Conservation (phyloP, 306 rosid species). For the Amphicarpaea edgeworthii region DNA sequence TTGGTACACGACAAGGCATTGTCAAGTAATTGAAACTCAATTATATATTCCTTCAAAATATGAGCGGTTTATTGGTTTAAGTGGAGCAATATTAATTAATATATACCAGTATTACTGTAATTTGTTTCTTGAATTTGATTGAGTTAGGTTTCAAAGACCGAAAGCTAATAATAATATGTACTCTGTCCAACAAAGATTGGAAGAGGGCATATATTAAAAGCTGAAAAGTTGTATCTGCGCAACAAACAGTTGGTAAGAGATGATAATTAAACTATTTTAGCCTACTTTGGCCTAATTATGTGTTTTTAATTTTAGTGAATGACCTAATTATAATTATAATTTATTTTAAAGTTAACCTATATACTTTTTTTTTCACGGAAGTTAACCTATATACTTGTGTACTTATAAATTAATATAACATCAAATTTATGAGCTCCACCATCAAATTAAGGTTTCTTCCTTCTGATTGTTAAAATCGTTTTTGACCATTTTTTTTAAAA, state of each 20-base stretch:
- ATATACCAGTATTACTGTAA: no score
- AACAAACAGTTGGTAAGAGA: not conserved
- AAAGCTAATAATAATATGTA: conserved; percentile 2
- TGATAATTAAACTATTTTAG: not conserved
- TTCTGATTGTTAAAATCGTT: no score
- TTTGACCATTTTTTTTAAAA: no score
- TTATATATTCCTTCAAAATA: not conserved
- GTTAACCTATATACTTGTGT: no score
- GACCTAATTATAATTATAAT: no score
- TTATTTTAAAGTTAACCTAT: no score
- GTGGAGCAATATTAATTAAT: conserved; percentile 19
- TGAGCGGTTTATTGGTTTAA: not conserved
- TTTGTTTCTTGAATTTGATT: not conserved
- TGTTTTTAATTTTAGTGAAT: not conserved
- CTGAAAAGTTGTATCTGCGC: not conserved
- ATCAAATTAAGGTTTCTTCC: no score
- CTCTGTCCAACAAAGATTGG: conserved; percentile 7
- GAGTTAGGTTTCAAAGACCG: conserved; percentile 9
- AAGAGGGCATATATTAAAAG: not conserved
- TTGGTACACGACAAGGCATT: not conserved
- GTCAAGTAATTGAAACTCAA: not conserved
- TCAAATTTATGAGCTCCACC: no score
- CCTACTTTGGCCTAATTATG: conserved; percentile 3
- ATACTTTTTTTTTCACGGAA: no score
- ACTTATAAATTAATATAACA: no score